These are phyloP conservation scores for Penium margaritaceum DNA, from an alignment of 139 green algal genomes.

Conservation along the genomic window DNA sequence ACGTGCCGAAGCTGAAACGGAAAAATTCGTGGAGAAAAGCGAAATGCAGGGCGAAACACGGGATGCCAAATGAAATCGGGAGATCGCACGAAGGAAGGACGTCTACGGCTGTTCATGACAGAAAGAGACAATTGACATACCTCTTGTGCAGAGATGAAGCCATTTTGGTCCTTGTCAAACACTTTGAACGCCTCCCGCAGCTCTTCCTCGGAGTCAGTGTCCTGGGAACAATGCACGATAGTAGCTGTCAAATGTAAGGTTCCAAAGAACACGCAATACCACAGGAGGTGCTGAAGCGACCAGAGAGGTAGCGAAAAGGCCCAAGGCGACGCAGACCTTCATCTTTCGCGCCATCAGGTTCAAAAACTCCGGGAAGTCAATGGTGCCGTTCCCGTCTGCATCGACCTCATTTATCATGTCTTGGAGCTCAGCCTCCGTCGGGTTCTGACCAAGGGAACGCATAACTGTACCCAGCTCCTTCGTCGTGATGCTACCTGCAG, in stretches of 20 bases:
- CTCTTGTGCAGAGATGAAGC: constrained; percentile 93
- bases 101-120: too few relatives aligned
- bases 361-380: constrained; percentile 99
- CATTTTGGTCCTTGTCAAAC: constrained; percentile 99
- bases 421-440: constrained; percentile 96
- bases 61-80: neutral
- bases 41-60: constrained; percentile 3
- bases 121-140: constrained; percentile 9
- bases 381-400: constrained; percentile 95
- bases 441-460: constrained; percentile 96
- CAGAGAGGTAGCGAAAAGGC: too few relatives aligned
- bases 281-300: too few relatives aligned
- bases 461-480: constrained; percentile 98
- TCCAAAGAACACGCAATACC: too few relatives aligned
- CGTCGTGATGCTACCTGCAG: constrained; percentile 54
- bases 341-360: constrained; percentile 97
- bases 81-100: neutral
- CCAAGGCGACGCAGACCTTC: constrained; percentile 72
- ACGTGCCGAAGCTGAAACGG: constrained; percentile 80
- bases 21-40: too few relatives aligned
- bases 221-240: constrained; percentile 38
- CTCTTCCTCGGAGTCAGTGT: constrained; percentile 90
- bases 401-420: constrained; percentile 99
- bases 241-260: too few relatives aligned
- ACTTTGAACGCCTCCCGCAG: constrained; percentile 98